phyloP scores from a whole-genome alignment of 2,329 filamentous ascomycete genomes.

The Arachnomyces sp. region DNA sequence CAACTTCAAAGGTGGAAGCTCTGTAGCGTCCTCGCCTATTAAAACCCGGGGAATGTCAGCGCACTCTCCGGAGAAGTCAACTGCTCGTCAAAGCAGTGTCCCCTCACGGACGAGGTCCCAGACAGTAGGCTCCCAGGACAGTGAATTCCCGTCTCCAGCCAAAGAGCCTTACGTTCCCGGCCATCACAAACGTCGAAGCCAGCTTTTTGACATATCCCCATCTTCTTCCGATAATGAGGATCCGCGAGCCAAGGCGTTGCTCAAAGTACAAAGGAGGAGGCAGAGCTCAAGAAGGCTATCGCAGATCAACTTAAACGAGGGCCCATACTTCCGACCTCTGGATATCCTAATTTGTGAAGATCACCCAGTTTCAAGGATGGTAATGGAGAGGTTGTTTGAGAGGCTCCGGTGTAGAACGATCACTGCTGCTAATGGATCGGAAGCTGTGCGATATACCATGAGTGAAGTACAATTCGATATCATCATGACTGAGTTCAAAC shows the following conservation, averaged over 20 bases:
- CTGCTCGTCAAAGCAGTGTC: slow-evolving; percentile 54
- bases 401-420: slow-evolving; percentile 93
- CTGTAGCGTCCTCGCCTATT: slow-evolving; percentile 49
- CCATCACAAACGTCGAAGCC: slow-evolving; percentile 85
- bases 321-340: slow-evolving; percentile 78
- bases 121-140: slow-evolving; percentile 90
- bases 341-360: slow-evolving; percentile 97
- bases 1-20: slow-evolving; percentile 42
- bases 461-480: slow-evolving; percentile 98
- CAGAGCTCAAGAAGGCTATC: slow-evolving; percentile 93
- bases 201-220: slow-evolving; percentile 92
- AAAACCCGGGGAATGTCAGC: slow-evolving; percentile 36
- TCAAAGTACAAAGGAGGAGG: slow-evolving; percentile 87
- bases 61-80: slow-evolving; percentile 53
- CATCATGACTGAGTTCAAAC: slow-evolving; percentile 94
- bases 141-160: slow-evolving; percentile 64
- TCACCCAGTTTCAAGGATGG: slow-evolving; percentile 89
- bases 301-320: slow-evolving; percentile 76
- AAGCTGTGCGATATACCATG: slow-evolving; percentile 88
- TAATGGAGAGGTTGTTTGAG: slow-evolving; percentile 97
- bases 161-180: slow-evolving; percentile 54
- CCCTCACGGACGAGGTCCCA: slow-evolving; percentile 72
- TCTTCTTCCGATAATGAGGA: slow-evolving; percentile 98
- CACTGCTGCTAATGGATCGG: slow-evolving; percentile 79
- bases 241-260: slow-evolving; percentile 77